Conservation (phyloP, 176 grass and related monocot species). For the Carex kokanica region DNA sequence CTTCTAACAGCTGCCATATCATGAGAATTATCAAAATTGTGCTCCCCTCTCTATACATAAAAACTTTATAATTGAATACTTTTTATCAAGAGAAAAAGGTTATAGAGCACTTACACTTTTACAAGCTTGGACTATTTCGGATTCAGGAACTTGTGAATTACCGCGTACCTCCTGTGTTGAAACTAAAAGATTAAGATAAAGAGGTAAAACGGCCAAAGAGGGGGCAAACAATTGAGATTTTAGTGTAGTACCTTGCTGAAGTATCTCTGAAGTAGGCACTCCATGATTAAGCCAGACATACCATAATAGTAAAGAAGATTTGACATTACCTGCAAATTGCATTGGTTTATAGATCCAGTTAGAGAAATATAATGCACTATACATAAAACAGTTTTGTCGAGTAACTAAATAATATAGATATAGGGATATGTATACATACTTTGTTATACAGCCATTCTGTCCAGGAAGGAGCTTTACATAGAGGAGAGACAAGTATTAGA, state of each 20-base stretch:
- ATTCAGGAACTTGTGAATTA: conserved; percentile 70
- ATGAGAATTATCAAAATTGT: conserved; percentile 5
- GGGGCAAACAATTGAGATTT: background rate
- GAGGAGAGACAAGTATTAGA: conserved; percentile 85
- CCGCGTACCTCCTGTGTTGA: conserved; percentile 73
- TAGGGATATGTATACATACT: conserved; percentile 34
- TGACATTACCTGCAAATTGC: conserved; percentile 49
- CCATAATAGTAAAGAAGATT: conserved; percentile 96
- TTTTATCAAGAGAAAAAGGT: background rate
- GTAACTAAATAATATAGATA: background rate
- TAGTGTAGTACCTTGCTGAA: conserved; percentile 71
- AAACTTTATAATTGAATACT: background rate
- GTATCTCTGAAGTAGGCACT: conserved; percentile 86
- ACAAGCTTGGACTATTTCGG: conserved; percentile 90
- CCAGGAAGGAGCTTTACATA: conserved; percentile 97
- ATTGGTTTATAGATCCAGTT: background rate
- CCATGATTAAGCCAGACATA: conserved; percentile 77
- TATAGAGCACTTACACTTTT: conserved; percentile 68
- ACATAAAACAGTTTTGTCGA: conserved; percentile 11
- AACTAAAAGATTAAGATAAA: conserved; percentile 21
- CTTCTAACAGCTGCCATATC: conserved; percentile 78
- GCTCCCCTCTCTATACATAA: background rate
- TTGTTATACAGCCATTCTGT: conserved; percentile 96
- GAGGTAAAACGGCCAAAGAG: background rate
- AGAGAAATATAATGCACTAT: conserved; percentile 7